Base-by-base conservation (phyloP, 345 rosid species). In the Salix viminalis region DNA sequence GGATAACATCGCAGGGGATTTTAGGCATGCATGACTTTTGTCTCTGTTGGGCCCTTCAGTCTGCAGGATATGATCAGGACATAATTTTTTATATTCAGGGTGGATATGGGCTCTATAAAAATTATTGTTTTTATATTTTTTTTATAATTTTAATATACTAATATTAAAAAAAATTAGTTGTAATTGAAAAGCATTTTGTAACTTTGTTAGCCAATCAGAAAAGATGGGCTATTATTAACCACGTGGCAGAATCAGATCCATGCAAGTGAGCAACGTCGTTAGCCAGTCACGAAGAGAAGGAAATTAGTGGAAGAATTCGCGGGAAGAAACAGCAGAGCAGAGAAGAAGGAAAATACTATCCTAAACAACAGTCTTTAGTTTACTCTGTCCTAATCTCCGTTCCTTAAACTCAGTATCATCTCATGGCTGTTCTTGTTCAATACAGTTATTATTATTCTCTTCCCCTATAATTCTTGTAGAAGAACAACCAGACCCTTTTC, bases 391-490 rank as follows among this genome's bases (percentile, higher is more conserved):
- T 7, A 14, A 23, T 7, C 8, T 23, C 4, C 42, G 21, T 37
- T 52, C 23, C 14, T 52, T 34, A 3, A 15, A 9, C n/a, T 42
- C 46, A 2, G 3, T 2, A 10, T 21, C 6, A 8, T 70, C 24
- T 26, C 28, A 88, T 84, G 86, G 88, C 91, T 42, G 14, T 42
- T 16, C 77, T 84, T 14, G 76, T 82, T 50, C 88, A 75, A 9
- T 77, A 82, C 89, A 84, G 46, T 42, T 10, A 56, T 56, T 56
- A 8, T 19, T 52, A 65, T 62, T 76, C 72, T 56, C 74, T 83
- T 69, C 82, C 82, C 73, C 46, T 79, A 48, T 79, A 76, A 42
- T 75, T 72, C 83, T 24, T 67, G 6, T 68, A 75, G 58, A 12
- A 52, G 23, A 52, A 52, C 23, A 52, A 48, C 62, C 74, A 86